Evolutionary conservation across 106 monocot genomes (phyloP), one percentile per base, ranked within the genome.

Genomic region (Dendrobium huoshanense): DNA sequence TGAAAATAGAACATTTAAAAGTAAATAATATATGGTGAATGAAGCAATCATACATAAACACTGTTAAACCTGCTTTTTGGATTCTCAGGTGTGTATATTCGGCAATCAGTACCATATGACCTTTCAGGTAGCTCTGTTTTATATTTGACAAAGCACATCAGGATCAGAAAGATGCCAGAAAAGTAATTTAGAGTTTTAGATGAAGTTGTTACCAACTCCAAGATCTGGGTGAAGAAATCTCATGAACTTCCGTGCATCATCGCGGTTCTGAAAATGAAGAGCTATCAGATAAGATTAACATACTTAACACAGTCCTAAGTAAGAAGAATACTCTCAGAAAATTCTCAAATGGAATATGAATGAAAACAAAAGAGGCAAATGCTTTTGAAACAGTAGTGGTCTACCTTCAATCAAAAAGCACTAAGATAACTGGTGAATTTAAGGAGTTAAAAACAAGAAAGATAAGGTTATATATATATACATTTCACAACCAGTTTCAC

Each of bases 211-310:
- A 90, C 90, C 90, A 85, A 85, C 83, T 72, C 90, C 90, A 83
- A 90, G 90, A 81, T 87, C 90, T 77, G 90, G 84, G 55, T 91
- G 86, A 29, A 86, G 88, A 82, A 77, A 88, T 79, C 84, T 88
- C 91, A 91, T 91, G 75, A 91, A 85, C 41, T 86, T 78, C 9
- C 91, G 86, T 54, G 88, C 91, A 91, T 91, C 86, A 83, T 88
- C 84, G 18, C 88, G 88, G 37, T 81, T 85, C 91, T 88, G 85
- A 61, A 80, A 86, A 73, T 70, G 22, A 41, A 43, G 22, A 74
- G 4, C 19, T 2, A 44, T 74, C 6, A n/a, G 41, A n/a, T 74
- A 43, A 74, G 74, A 74, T 74, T 42, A 4, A 41, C 20, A 17
- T 41, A 41, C 18, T 73, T 19, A 20, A 44, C 18, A 74, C 11